These are phyloP conservation scores for Lecanoromycetidae sp. DNA, from an alignment of 2,329 filamentous ascomycete species.

Conservation along the genomic window DNA sequence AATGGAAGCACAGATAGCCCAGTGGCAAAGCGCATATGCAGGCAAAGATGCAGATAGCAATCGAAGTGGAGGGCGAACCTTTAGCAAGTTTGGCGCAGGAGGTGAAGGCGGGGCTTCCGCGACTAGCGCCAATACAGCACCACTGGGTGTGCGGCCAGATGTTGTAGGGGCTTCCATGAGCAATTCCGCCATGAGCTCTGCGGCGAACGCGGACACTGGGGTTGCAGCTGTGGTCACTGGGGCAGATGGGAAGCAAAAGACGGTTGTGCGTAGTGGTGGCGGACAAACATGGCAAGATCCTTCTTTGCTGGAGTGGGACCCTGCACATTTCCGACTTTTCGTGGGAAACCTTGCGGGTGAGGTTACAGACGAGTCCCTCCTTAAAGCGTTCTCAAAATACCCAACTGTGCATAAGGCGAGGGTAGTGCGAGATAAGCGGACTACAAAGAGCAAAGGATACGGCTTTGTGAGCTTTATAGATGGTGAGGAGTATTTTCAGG, in stretches of 20 bases:
- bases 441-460: conserved; percentile 90
- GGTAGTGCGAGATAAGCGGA: conserved; percentile 89
- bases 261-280: conserved; percentile 76
- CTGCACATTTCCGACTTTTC: conserved; percentile 84
- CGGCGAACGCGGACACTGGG: conserved; percentile 34
- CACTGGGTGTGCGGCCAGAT: conserved; percentile 29
- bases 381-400: conserved; percentile 88
- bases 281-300: conserved; percentile 88
- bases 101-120: conserved; percentile 32
- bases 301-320: conserved; percentile 87
- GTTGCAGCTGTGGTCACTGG: conserved; percentile 31
- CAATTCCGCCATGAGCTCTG: conserved; percentile 30
- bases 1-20: conserved; percentile 79
- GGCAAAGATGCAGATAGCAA: conserved; percentile 42
- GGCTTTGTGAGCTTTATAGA: conserved; percentile 95
- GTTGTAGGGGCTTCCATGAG: conserved; percentile 19
- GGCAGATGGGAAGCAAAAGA: conserved; percentile 58
- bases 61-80: conserved; percentile 22
- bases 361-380: conserved; percentile 86
- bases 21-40: conserved; percentile 87
- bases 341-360: conserved; percentile 95
- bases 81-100: conserved; percentile 22
- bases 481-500: conserved; percentile 91
- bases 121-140: conserved; percentile 35
- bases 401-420: conserved; percentile 80